Evolutionary conservation across 1,284 basidiomycete genomes (phyloP).

Genomic region (Phellopilus nigrolimitatus): DNA sequence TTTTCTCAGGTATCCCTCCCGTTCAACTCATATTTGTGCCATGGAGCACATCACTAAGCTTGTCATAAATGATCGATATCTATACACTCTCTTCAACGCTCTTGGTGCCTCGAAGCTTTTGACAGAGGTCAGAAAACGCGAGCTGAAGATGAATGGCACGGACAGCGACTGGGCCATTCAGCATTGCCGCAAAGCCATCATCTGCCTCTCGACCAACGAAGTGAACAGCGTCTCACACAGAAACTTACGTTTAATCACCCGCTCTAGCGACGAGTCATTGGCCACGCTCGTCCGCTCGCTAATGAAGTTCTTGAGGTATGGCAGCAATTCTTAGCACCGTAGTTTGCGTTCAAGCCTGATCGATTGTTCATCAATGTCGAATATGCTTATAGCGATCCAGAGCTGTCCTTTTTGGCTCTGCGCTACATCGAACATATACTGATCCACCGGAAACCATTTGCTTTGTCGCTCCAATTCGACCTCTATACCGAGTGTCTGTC

Average conservation of each 20-base stretch:
- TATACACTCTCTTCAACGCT: background rate
- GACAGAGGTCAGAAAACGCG: background rate
- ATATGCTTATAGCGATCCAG: too few relatives aligned
- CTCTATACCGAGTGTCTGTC: too few relatives aligned
- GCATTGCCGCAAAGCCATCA: constrained; percentile 1
- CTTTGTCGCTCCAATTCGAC: too few relatives aligned
- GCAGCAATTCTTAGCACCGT: too few relatives aligned
- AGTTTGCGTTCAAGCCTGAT: too few relatives aligned
- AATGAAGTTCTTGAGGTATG: background rate
- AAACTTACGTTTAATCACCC: background rate
- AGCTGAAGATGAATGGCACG: background rate
- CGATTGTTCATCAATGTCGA: too few relatives aligned
- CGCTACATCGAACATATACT: too few relatives aligned
- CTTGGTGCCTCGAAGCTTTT: background rate
- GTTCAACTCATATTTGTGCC: background rate
- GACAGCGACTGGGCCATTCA: background rate
- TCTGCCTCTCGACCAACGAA: background rate
- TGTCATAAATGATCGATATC: background rate
- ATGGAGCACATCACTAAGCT: background rate
- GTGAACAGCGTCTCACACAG: too few relatives aligned
- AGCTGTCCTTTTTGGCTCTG: too few relatives aligned
- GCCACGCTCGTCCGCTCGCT: background rate
- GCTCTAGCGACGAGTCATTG: background rate
- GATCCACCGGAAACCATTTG: too few relatives aligned
- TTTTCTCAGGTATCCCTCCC: background rate